A percentile compares a stretch with the other conserved stretches of the same genome.
phyloP scores from a whole-genome alignment of 2,329 filamentous ascomycete species.

The Fusarium burgessii region DNA sequence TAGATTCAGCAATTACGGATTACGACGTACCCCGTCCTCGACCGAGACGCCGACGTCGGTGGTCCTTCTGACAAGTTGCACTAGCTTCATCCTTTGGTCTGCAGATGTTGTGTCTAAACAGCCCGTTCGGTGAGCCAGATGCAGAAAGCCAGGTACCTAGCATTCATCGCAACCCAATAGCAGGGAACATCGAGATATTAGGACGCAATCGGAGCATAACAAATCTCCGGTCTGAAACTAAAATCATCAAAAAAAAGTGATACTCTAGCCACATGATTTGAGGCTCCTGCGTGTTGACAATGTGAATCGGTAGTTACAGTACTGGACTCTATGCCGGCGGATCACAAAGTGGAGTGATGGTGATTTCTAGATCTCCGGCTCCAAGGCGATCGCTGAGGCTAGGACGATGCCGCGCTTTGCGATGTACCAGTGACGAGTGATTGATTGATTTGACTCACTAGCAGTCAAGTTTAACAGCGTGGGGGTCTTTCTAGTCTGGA shows the following conservation, averaged over 20 bases:
- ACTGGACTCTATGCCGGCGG: constrained; percentile 22
- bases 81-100: constrained; percentile 15
- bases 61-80: constrained; percentile 33
- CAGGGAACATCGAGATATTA: neutral
- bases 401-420: constrained; percentile 32
- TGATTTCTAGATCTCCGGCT: constrained; percentile 25
- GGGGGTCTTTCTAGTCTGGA: constrained; percentile 26
- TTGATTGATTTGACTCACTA: constrained; percentile 30
- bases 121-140: constrained; percentile 20
- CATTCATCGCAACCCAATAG: neutral
- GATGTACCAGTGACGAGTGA: constrained; percentile 12
- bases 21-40: constrained; percentile 8
- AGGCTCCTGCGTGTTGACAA: constrained; percentile 34
- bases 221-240: neutral
- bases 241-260: constrained; percentile 15
- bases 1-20: neutral
- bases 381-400: constrained; percentile 29
- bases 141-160: constrained; percentile 5
- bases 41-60: constrained; percentile 14
- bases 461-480: constrained; percentile 37
- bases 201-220: neutral
- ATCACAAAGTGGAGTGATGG: constrained; percentile 23
- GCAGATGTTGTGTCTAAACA: constrained; percentile 2
- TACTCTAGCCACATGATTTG: constrained; percentile 31
- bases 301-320: constrained; percentile 11